phyloP scores from a whole-genome alignment of 108 stramenopile genomes.

The Skeletonema grethae region DNA sequence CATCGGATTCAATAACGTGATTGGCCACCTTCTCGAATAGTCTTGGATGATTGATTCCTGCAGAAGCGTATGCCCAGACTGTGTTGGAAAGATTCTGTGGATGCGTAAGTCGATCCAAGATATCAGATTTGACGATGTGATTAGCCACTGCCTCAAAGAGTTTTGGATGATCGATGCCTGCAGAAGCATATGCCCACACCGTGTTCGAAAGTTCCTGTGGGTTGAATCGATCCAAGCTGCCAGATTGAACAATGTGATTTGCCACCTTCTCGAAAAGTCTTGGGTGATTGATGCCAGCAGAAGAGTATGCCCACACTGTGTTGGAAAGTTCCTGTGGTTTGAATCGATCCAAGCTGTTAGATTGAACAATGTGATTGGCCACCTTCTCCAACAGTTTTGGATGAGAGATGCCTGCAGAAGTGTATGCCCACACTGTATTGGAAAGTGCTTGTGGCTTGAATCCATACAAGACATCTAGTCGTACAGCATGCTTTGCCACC shows the following conservation, averaged over 20 bases:
- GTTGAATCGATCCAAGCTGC: background rate
- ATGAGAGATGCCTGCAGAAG: background rate
- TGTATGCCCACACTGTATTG: background rate
- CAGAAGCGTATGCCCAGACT: conserved; percentile 34
- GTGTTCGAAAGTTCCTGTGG: background rate
- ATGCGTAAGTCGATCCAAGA: no score
- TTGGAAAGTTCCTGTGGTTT: conserved; percentile 32
- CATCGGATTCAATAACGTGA: background rate
- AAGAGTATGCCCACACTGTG: conserved; percentile 37
- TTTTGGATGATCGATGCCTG: background rate
- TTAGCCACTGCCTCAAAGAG: background rate
- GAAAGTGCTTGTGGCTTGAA: background rate
- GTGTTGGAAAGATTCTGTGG: conserved; percentile 31
- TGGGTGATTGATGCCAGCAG: background rate
- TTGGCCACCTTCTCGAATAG: conserved; percentile 1
- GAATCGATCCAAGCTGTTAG: conserved; percentile 7
- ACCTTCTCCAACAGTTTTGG: no score
- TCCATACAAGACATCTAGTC: background rate
- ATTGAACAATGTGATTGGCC: no score
- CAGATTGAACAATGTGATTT: conserved; percentile 2
- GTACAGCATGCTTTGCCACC: background rate
- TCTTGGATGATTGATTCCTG: background rate
- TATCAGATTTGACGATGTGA: background rate
- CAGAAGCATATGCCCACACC: conserved; percentile 16
- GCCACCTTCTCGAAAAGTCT: background rate